These are phyloP conservation scores for Xylaria sp. DNA, from an alignment of 2,329 filamentous ascomycete species.

Conservation along the genomic window DNA sequence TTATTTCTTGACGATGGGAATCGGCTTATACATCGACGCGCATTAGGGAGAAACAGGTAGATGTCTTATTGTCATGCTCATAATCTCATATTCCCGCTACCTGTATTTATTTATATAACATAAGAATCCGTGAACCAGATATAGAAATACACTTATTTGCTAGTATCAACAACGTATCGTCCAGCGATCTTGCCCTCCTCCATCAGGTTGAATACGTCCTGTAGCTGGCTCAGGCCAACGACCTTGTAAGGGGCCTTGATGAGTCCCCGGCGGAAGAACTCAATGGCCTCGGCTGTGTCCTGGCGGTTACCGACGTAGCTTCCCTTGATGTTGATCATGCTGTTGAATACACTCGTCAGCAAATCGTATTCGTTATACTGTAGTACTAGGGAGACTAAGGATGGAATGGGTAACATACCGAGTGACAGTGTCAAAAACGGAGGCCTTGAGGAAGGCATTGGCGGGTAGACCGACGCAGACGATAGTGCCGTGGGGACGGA, in stretches of 20 bases:
- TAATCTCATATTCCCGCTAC: slow-evolving; percentile 4
- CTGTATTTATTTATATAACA: slow-evolving; percentile 1
- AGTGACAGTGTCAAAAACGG: slow-evolving; percentile 89
- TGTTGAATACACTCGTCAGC: slow-evolving; percentile 44
- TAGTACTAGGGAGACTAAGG: neutral
- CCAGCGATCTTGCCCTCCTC: slow-evolving; percentile 77
- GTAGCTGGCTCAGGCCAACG: slow-evolving; percentile 81
- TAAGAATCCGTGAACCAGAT: neutral
- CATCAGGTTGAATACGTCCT: slow-evolving; percentile 83
- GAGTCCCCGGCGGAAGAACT: slow-evolving; percentile 85
- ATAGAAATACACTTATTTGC: slow-evolving; percentile 58
- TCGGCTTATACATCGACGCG: neutral
- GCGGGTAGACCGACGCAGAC: slow-evolving; percentile 91
- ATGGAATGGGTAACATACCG: slow-evolving; percentile 43
- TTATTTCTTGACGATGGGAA: neutral
- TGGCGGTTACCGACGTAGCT: slow-evolving; percentile 94
- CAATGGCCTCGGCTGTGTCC: slow-evolving; percentile 88
- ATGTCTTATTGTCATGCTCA: neutral
- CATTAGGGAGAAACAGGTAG: neutral
- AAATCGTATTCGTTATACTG: neutral
- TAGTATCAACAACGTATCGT: slow-evolving; percentile 81
- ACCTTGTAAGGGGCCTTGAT: slow-evolving; percentile 91
- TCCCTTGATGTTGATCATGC: slow-evolving; percentile 93
- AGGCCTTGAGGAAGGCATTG: slow-evolving; percentile 80
- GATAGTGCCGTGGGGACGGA: slow-evolving; percentile 83